Evolutionary conservation across 1,284 basidiomycete genomes (phyloP).

Genomic region (Meripilus lineatus): DNA sequence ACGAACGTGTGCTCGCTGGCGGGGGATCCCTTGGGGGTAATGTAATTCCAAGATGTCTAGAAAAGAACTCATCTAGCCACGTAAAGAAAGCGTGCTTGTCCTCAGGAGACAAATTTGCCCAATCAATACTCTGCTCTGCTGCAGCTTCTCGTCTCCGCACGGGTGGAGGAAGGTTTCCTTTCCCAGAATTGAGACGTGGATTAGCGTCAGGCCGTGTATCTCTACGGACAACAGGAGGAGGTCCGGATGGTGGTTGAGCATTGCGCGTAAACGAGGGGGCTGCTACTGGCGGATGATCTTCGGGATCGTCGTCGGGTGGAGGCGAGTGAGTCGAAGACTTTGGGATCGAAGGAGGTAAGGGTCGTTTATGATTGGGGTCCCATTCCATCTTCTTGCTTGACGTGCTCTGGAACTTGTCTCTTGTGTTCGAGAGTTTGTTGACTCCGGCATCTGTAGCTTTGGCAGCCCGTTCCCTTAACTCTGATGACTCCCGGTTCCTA

Average conservation of each 20-base stretch:
- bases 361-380: slow-evolving; percentile 47
- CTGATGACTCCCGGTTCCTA: slow-evolving; percentile 16
- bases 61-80: slow-evolving; percentile 78
- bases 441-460: slow-evolving; percentile 53
- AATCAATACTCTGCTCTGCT: slow-evolving; percentile 43
- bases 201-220: slow-evolving; percentile 20
- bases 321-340: slow-evolving; percentile 9
- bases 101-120: slow-evolving; percentile 56
- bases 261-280: background rate
- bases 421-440: slow-evolving; percentile 46
- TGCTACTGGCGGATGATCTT: background rate
- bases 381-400: slow-evolving; percentile 58
- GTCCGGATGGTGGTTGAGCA: slow-evolving; percentile 6
- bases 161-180: too few relatives aligned
- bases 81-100: slow-evolving; percentile 71
- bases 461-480: slow-evolving; percentile 58
- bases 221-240: slow-evolving; percentile 16
- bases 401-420: slow-evolving; percentile 52
- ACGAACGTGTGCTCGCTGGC: too few relatives aligned
- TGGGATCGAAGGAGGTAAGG: slow-evolving; percentile 20
- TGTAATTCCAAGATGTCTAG: slow-evolving; percentile 31
- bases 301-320: slow-evolving; percentile 15
- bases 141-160: background rate
- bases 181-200: too few relatives aligned
- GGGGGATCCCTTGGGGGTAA: too few relatives aligned